These are phyloP conservation scores for Spizellomyces punctatus DNA, from an alignment of 192 early-diverging fungal genomes.

Conservation along the genomic window DNA sequence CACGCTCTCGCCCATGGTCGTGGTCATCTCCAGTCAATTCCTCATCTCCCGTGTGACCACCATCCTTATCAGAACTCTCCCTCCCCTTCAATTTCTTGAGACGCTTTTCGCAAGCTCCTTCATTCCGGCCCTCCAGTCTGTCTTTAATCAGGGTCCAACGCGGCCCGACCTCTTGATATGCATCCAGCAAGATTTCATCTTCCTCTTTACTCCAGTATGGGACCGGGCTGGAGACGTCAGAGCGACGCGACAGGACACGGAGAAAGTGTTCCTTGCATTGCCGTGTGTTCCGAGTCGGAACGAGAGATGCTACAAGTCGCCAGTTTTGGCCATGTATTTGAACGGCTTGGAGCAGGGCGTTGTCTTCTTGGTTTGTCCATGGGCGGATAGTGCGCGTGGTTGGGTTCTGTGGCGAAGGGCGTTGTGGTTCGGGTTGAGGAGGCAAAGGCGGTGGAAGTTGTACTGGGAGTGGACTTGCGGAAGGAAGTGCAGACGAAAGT, in stretches of 20 bases:
- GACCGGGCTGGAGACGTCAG: not conserved
- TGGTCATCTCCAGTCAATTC: no score
- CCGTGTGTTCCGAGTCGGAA: slow-evolving; percentile 23
- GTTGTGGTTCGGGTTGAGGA: not conserved
- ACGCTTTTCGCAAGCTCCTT: no score
- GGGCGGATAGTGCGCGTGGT: slow-evolving; percentile 22
- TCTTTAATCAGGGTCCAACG: not conserved
- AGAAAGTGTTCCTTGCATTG: slow-evolving; percentile 32
- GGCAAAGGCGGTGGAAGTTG: not conserved
- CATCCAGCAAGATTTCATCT: not conserved
- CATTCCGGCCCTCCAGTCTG: no score
- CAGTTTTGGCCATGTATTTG: slow-evolving; percentile 13
- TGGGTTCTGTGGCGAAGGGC: not conserved
- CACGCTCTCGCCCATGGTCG: no score
- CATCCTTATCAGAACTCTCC: no score
- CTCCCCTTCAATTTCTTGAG: no score
- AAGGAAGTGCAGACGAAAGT: not conserved
- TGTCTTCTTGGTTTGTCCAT: slow-evolving; percentile 29
- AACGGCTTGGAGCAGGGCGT: slow-evolving; percentile 13
- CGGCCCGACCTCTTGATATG: not conserved
- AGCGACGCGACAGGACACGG: slow-evolving; percentile 21
- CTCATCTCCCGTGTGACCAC: no score
- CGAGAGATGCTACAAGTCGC: slow-evolving; percentile 10
- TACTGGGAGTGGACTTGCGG: not conserved
- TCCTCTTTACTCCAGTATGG: not conserved